Base-by-base conservation (phyloP, 768 basidiomycete species). In the Suillus fuscotomentosus region DNA sequence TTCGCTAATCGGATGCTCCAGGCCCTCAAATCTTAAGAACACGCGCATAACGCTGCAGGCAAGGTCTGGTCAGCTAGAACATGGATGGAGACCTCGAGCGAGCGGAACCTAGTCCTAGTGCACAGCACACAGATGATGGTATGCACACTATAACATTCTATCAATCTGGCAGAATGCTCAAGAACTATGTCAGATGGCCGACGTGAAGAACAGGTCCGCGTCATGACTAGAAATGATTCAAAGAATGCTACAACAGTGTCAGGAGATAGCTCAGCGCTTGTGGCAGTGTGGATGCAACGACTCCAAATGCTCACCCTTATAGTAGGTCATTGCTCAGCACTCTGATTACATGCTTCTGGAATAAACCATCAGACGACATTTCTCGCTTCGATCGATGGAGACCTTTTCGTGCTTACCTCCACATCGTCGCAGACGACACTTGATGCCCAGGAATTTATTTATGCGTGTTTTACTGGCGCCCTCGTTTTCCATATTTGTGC, bases 1-100 rank as follows among this genome's bases (percentile, higher is more conserved):
- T 51, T 9, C 15, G 17, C 50, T 51, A 2, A 51, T 31, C 27
- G 4, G 15, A 57, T 24, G 55, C 22, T 39, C 15, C 55, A 57
- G 38, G 39, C 24, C 3, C 39, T 17, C 39, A 17, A 3, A 17
- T 27, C 9, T 27, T 10, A 24, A 39, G 14, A 86, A 64, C 86
- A 85, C 67, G 71, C 73, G 14, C 82, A 70, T 66, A 85, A 87
- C 68, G 83, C 84, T 9, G 70, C 73, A 59, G 15, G 56, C 24
- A 22, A 57, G 15, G 55, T 14, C 55, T 22, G 22, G 38, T 57
- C 56, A 41, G 14, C 36, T 36, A n/a, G n/a, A 53, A n/a, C 27
- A 34, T 53, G 51, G 17, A 36, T 36, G 22, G 13, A 22, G 56
- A 57, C 10, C 24, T 57, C 56, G 56, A 57, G 15, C 56, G 39